Percentiles rank a stretch among this genome's conserved stretches.
phyloP scores from a whole-genome alignment of 768 basidiomycete genomes.

The Suillus tomentosus region DNA sequence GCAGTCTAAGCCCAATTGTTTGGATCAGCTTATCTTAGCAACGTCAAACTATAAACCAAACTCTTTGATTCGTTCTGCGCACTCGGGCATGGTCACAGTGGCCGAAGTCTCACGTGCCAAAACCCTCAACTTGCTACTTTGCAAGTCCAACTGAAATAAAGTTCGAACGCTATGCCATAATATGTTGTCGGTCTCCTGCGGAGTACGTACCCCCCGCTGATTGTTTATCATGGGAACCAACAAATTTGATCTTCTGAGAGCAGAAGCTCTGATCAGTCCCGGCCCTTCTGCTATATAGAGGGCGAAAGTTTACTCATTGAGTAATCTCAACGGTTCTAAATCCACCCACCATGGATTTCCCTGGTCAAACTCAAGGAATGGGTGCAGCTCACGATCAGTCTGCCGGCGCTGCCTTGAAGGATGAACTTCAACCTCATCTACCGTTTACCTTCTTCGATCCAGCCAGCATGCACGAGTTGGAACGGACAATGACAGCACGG shows the following conservation, averaged over 20 bases:
- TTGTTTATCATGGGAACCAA: not conserved
- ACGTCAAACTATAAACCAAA: not conserved
- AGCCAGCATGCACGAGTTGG: slow-evolving; percentile 5
- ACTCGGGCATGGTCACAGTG: not conserved
- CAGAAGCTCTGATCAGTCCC: not conserved
- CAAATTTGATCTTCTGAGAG: not conserved
- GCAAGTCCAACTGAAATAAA: not conserved
- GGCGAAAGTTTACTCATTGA: not conserved
- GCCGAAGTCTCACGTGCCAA: not conserved
- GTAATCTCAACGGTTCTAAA: not conserved
- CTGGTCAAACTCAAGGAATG: not conserved
- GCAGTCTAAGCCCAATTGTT: not conserved
- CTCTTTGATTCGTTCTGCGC: not conserved
- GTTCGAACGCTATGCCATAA: not conserved
- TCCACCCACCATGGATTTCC: slow-evolving; percentile 1
- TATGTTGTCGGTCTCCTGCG: not conserved
- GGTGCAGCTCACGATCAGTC: not conserved
- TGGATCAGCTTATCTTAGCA: not conserved
- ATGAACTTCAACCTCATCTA: not conserved
- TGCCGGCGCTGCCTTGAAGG: not conserved
- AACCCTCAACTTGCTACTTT: too few relatives aligned
- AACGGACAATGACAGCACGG: slow-evolving; percentile 2
- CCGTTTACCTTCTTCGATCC: slow-evolving; percentile 7
- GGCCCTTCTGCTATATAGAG: not conserved
- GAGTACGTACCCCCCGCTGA: not conserved